Evolutionary conservation across 345 rosid genomes (phyloP).

Genomic region (Populus pruinosa): DNA sequence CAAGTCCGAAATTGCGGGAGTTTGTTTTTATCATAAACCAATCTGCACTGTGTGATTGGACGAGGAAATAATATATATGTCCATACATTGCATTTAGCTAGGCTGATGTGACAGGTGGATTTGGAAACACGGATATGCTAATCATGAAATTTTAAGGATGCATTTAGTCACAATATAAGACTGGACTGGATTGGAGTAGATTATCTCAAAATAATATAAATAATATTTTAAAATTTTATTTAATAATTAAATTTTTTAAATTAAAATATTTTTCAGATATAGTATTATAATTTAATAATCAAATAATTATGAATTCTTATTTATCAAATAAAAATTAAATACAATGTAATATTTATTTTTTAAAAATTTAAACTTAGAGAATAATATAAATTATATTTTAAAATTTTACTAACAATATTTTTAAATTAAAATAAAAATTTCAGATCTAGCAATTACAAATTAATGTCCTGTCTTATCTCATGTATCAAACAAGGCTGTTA

Average conservation of each 20-base stretch:
- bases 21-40: background rate
- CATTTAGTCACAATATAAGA: background rate
- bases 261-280: too few relatives aligned
- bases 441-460: too few relatives aligned
- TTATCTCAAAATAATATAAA: too few relatives aligned
- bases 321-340: too few relatives aligned
- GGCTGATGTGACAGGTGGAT: background rate
- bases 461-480: background rate
- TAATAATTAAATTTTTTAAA: too few relatives aligned
- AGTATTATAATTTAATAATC: too few relatives aligned
- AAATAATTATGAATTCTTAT: too few relatives aligned
- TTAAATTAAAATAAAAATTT: too few relatives aligned
- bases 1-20: background rate
- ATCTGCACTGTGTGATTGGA: background rate
- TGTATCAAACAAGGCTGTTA: background rate
- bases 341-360: too few relatives aligned
- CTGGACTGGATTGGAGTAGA: background rate
- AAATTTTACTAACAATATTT: rapidly evolving
- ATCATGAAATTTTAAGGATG: background rate
- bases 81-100: background rate
- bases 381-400: too few relatives aligned
- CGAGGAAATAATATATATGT: background rate
- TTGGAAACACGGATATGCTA: background rate
- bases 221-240: too few relatives aligned
- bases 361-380: too few relatives aligned